Percentiles rank a stretch among this genome's conserved stretches.
Conservation (phyloP, 2,329 filamentous ascomycete genomes). For the Ophiosphaerella narmari region DNA sequence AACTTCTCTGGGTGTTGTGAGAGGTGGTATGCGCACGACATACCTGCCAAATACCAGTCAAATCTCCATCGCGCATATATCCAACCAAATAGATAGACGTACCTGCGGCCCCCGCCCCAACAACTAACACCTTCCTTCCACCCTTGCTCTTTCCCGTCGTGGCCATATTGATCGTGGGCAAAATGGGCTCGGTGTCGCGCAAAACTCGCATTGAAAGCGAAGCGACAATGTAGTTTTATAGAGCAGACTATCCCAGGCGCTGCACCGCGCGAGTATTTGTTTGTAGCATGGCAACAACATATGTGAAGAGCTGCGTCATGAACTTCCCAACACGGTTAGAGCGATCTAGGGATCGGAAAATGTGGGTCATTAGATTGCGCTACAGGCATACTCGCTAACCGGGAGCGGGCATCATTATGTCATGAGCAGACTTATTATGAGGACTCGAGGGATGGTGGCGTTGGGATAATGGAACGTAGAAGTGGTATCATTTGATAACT, state of each 20-base stretch:
- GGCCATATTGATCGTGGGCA: constrained; percentile 41
- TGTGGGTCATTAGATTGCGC: constrained; percentile 8
- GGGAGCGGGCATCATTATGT: not conserved
- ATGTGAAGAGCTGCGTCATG: constrained; percentile 39
- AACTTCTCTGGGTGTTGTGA: constrained; percentile 69
- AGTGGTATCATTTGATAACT: too few relatives aligned
- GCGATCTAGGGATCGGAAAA: not conserved
- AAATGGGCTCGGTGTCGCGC: constrained; percentile 34
- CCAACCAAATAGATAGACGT: constrained; percentile 1
- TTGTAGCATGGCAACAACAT: constrained; percentile 10
- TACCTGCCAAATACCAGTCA: constrained; percentile 44
- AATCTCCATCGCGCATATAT: not conserved
- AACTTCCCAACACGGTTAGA: constrained; percentile 31
- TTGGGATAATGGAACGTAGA: too few relatives aligned
- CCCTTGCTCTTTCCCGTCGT: constrained; percentile 23
- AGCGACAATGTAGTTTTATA: not conserved
- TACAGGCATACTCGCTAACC: not conserved
- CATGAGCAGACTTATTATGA: too few relatives aligned
- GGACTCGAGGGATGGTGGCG: too few relatives aligned
- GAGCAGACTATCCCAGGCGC: not conserved
- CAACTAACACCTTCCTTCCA: constrained; percentile 43
- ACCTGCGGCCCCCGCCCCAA: constrained; percentile 49
- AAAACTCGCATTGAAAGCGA: constrained; percentile 20
- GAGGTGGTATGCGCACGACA: constrained; percentile 70
- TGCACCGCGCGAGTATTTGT: constrained; percentile 13